Evolutionary conservation across 1,139 yeast genomes (phyloP).

Genomic region (Pichia sp.): DNA sequence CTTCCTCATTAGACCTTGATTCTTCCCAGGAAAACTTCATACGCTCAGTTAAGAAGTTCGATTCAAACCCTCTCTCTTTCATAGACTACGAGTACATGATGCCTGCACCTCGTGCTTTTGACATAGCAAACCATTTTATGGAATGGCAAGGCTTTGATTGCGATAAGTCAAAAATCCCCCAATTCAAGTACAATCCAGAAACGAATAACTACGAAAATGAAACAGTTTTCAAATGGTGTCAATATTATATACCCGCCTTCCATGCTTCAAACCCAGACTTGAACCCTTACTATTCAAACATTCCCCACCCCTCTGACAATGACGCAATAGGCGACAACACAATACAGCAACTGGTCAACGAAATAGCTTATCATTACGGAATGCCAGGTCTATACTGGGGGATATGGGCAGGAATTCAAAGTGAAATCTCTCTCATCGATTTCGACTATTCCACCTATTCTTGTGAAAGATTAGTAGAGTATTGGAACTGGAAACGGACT

Average conservation of each 20-base stretch:
- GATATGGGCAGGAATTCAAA: slow-evolving; percentile 76
- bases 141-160: slow-evolving; percentile 89
- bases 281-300: slow-evolving; percentile 11
- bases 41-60: neutral
- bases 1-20: slow-evolving; percentile 26
- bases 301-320: slow-evolving; percentile 22
- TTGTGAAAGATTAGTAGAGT: slow-evolving; percentile 56
- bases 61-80: slow-evolving; percentile 37
- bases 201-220: slow-evolving; percentile 19
- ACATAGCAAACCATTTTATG: slow-evolving; percentile 79
- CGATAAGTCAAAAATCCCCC: slow-evolving; percentile 55
- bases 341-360: slow-evolving; percentile 45
- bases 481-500: slow-evolving; percentile 60
- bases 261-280: slow-evolving; percentile 13
- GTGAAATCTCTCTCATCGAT: slow-evolving; percentile 65
- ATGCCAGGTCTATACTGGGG: slow-evolving; percentile 87
- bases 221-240: slow-evolving; percentile 49
- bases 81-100: slow-evolving; percentile 81
- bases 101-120: slow-evolving; percentile 78
- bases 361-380: slow-evolving; percentile 62
- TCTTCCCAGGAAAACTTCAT: neutral
- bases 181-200: slow-evolving; percentile 33
- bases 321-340: slow-evolving; percentile 15
- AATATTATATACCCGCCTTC: slow-evolving; percentile 35
- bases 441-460: slow-evolving; percentile 68